Conservation (phyloP, 169 alveolate genomes). For the Babesia ovata region DNA sequence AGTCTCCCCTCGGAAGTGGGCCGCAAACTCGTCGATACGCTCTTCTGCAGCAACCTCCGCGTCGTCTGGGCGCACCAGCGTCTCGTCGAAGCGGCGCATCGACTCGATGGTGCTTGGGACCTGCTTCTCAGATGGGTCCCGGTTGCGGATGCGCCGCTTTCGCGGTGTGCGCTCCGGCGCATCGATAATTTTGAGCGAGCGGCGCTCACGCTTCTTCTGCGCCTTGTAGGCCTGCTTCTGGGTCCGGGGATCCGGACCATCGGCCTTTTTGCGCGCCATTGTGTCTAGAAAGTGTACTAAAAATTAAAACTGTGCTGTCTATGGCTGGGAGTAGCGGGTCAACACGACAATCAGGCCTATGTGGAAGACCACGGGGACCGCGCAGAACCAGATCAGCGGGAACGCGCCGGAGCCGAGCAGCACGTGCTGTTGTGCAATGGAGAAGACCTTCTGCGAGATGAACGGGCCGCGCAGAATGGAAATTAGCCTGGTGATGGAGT, state of each 20-base stretch:
- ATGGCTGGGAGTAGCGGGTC: background rate
- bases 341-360: constrained; percentile 13
- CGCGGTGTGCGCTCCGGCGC: constrained; percentile 6
- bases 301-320: background rate
- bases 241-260: background rate
- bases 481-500: background rate
- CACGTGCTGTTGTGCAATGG: constrained; percentile 55
- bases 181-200: constrained; percentile 36
- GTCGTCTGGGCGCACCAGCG: constrained; percentile 44
- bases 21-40: constrained; percentile 62
- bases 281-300: background rate
- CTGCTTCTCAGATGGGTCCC: constrained; percentile 33
- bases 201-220: constrained; percentile 62
- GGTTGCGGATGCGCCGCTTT: constrained; percentile 41
- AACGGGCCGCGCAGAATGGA: constrained; percentile 10
- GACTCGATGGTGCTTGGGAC: constrained; percentile 68
- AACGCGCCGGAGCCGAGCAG: constrained; percentile 51
- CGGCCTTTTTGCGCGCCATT: constrained; percentile 31
- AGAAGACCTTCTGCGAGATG: constrained; percentile 34
- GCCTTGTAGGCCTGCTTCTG: constrained; percentile 56
- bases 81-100: constrained; percentile 64
- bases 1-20: constrained; percentile 45
- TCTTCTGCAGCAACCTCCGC: constrained; percentile 65
- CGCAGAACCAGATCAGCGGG: constrained; percentile 40
- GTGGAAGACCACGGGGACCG: constrained; percentile 45